Evolutionary conservation across 495 filamentous ascomycete species (phyloP).

Genomic region (Penicillium chermesinum): DNA sequence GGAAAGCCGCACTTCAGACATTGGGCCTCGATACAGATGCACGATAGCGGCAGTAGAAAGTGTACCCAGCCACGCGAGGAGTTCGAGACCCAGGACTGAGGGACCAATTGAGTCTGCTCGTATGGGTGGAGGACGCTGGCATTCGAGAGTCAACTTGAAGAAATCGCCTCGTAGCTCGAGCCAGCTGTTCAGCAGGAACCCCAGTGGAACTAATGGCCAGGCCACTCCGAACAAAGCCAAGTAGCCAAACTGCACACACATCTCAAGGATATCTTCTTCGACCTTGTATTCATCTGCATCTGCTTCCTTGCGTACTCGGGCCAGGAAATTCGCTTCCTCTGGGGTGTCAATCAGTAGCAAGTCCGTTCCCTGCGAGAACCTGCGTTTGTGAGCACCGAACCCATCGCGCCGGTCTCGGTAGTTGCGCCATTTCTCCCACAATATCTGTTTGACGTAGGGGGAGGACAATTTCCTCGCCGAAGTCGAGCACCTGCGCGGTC

Average conservation of each 20-base stretch:
- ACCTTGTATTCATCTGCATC: conserved; percentile 82
- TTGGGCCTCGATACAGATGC: conserved; percentile 69
- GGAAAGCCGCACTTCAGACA: conserved; percentile 60
- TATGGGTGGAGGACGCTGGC: conserved; percentile 81
- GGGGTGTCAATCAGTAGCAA: conserved; percentile 46
- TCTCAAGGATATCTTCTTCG: conserved; percentile 41
- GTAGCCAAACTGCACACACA: conserved; percentile 58
- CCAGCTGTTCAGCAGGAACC: conserved; percentile 94
- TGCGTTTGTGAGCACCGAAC: conserved; percentile 11
- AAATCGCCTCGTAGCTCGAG: conserved; percentile 88
- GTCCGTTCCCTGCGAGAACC: conserved; percentile 26
- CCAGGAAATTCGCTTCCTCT: conserved; percentile 71
- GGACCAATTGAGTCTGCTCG: conserved; percentile 90
- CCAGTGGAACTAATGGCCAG: conserved; percentile 83
- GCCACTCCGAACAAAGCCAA: conserved; percentile 84
- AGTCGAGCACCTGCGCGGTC: conserved; percentile 83
- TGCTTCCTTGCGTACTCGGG: conserved; percentile 72
- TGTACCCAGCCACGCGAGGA: conserved; percentile 84
- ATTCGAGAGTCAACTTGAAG: conserved; percentile 83
- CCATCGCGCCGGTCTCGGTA: conserved; percentile 22
- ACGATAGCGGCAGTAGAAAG: conserved; percentile 79
- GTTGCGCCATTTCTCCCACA: conserved; percentile 36
- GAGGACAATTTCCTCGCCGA: conserved; percentile 78
- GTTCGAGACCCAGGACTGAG: conserved; percentile 78
- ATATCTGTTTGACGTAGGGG: conserved; percentile 71